Conservation (phyloP, 495 filamentous ascomycete genomes). For the Symbiotaphrina buchneri region DNA sequence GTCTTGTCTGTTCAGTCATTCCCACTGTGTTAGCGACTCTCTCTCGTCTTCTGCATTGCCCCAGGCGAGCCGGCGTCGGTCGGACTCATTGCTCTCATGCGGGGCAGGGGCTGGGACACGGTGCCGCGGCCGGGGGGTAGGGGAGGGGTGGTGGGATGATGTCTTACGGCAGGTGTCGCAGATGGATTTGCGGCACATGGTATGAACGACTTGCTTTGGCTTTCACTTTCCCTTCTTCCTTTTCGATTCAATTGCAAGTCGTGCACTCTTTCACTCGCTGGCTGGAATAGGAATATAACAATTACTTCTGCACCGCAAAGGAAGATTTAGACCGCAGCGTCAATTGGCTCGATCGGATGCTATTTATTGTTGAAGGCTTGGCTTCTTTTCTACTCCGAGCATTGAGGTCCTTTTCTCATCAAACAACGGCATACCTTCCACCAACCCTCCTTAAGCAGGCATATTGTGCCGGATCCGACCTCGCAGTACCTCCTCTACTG, state of each 20-base stretch:
- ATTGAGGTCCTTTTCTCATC: too few species aligned
- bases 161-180: slow-evolving; percentile 26
- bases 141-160: slow-evolving; percentile 4
- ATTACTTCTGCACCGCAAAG: too few species aligned
- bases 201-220: slow-evolving; percentile 1
- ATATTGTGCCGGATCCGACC: too few species aligned
- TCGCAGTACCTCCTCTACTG: too few species aligned
- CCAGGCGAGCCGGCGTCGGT: too few species aligned
- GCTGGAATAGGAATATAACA: too few species aligned
- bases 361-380: not conserved
- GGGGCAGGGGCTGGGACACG: not conserved
- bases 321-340: too few species aligned
- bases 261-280: not conserved
- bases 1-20: slow-evolving; percentile 35
- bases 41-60: too few species aligned
- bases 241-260: not conserved
- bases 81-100: not conserved
- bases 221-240: not conserved
- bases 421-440: too few species aligned
- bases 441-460: too few species aligned
- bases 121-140: not conserved
- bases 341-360: not conserved
- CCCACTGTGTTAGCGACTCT: too few species aligned
- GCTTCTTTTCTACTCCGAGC: too few species aligned
- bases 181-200: slow-evolving; percentile 26